These are phyloP conservation scores for Tylopilus sp. DNA, from an alignment of 1,284 basidiomycete species.

Conservation along the genomic window DNA sequence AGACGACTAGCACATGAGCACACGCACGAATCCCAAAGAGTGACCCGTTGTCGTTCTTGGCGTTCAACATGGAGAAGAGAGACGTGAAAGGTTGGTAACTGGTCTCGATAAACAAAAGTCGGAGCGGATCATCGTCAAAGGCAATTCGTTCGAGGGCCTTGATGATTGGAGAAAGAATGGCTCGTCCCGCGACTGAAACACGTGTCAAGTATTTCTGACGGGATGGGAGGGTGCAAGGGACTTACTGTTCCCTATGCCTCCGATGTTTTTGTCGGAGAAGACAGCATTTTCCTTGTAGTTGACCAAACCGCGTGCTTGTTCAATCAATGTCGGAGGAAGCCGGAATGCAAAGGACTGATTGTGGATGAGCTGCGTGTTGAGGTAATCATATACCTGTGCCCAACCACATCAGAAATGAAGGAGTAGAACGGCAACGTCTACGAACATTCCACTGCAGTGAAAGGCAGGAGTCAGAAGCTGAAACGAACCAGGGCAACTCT, in stretches of 20 bases:
- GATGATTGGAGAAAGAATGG: conserved; percentile 66
- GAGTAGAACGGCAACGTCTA: conserved; percentile 1
- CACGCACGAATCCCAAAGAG: conserved; percentile 59
- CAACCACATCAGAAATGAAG: conserved; percentile 16
- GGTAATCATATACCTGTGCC: conserved; percentile 65
- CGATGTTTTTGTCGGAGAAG: conserved; percentile 60
- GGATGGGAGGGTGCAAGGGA: conserved; percentile 12
- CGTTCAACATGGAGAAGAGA: conserved; percentile 71
- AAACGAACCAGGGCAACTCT: not conserved
- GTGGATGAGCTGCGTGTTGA: conserved; percentile 71
- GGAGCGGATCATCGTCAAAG: conserved; percentile 71
- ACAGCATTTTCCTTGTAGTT: conserved; percentile 73
- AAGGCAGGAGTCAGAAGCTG: conserved; percentile 1
- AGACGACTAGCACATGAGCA: not conserved
- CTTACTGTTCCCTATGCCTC: conserved; percentile 71
- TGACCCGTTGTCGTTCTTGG: conserved; percentile 48
- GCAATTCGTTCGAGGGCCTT: conserved; percentile 67
- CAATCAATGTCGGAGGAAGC: conserved; percentile 60
- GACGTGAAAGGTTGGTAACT: conserved; percentile 87
- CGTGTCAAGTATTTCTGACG: not conserved
- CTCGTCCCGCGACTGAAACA: conserved; percentile 67
- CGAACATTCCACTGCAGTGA: conserved; percentile 57
- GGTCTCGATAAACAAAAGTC: conserved; percentile 67
- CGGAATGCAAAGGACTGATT: conserved; percentile 72
- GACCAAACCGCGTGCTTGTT: conserved; percentile 64